These are phyloP conservation scores for Mycena leptocephala DNA, from an alignment of 768 basidiomycete genomes.

Conservation along the genomic window DNA sequence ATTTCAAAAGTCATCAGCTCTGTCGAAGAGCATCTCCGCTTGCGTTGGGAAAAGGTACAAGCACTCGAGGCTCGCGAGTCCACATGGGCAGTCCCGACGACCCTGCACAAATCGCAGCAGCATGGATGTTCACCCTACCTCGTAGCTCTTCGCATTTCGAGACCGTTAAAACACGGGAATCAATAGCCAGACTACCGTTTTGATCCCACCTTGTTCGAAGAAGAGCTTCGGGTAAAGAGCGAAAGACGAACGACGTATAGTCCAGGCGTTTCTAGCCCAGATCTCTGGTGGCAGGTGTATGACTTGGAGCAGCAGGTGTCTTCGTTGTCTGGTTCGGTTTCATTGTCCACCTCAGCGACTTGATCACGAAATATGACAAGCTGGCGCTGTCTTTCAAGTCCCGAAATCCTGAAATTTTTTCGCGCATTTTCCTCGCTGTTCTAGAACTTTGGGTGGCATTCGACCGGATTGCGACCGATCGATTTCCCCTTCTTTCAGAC, in stretches of 20 bases:
- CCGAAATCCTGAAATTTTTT: conserved; percentile 56
- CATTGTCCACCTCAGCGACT: background rate
- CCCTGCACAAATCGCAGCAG: background rate
- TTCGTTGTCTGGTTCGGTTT: background rate
- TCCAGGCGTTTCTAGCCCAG: background rate
- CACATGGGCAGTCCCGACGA: conserved; percentile 1
- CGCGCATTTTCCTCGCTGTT: conserved; percentile 61
- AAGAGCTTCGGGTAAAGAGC: background rate
- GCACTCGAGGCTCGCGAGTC: background rate
- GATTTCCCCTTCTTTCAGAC: conserved; percentile 55
- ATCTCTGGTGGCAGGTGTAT: conserved; percentile 1
- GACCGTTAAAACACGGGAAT: background rate
- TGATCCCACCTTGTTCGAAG: background rate
- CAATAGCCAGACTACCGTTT: background rate
- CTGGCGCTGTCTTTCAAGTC: conserved; percentile 45
- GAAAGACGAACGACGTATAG: background rate
- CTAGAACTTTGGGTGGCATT: conserved; percentile 67
- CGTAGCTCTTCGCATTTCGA: background rate
- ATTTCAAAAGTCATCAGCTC: conserved; percentile 37
- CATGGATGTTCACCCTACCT: conserved; percentile 5
- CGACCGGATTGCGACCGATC: conserved; percentile 52
- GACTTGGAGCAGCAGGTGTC: background rate
- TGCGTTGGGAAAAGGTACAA: background rate
- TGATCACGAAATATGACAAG: conserved; percentile 42
- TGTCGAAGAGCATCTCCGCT: background rate